These are phyloP conservation scores for Fusarium concolor DNA, from an alignment of 2,329 filamentous ascomycete genomes.

Conservation along the genomic window DNA sequence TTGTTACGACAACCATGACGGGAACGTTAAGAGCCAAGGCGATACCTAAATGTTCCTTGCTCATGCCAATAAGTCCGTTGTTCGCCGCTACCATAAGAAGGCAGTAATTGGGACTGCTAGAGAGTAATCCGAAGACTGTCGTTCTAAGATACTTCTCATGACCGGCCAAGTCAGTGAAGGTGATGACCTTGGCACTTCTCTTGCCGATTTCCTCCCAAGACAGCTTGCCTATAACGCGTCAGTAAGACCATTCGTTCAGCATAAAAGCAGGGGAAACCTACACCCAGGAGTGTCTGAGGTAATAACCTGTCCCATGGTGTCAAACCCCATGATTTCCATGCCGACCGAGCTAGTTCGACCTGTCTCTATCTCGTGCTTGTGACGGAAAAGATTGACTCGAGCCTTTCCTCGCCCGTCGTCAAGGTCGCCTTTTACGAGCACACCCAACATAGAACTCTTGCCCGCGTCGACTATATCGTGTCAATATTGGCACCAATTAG, in stretches of 20 bases:
- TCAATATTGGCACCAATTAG: conserved; percentile 20
- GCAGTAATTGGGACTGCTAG: conserved; percentile 96
- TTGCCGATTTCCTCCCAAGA: conserved; percentile 99
- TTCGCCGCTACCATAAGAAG: conserved; percentile 98
- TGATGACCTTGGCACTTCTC: conserved; percentile 94
- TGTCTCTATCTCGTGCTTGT: conserved; percentile 98
- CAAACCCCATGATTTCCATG: conserved; percentile 99
- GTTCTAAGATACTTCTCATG: conserved; percentile 96
- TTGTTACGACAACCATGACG: conserved; percentile 97
- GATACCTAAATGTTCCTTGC: conserved; percentile 96
- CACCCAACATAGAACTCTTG: conserved; percentile 95
- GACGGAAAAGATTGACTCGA: conserved; percentile 93
- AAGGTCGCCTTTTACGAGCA: conserved; percentile 93
- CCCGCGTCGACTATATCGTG: conserved; percentile 83
- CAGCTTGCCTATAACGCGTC: conserved; percentile 63
- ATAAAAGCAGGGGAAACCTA: conserved; percentile 56
- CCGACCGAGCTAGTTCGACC: conserved; percentile 96
- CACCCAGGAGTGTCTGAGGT: conserved; percentile 84
- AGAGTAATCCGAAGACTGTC: conserved; percentile 94
- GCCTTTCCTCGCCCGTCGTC: conserved; percentile 95
- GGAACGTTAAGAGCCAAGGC: conserved; percentile 94
- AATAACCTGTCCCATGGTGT: conserved; percentile 85
- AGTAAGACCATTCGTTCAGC: conserved; percentile 7
- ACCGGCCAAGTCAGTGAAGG: conserved; percentile 93
- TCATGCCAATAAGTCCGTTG: conserved; percentile 97